Base-by-base conservation (phyloP, 768 basidiomycete genomes). In the Mycena pura region DNA sequence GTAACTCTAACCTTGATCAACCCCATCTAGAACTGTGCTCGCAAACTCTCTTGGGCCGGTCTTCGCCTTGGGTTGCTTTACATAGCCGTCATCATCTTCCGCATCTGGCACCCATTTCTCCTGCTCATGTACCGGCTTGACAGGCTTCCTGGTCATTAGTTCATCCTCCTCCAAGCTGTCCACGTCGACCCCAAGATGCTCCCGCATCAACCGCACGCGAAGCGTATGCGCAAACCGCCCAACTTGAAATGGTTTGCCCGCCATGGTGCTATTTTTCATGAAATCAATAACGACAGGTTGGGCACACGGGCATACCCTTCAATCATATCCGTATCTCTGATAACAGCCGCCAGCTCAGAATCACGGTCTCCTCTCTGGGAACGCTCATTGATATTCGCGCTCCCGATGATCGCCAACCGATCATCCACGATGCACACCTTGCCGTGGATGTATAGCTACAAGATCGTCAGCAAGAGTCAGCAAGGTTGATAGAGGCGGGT, bases 361-460 rank as follows among this genome's bases (percentile, higher is more conserved):
- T 99, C 97, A 27, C 97, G 89, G 73, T 99, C 96, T 22, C 97
- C 97, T 27, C 94, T 84, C 70, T 93, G 93, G 14, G 94, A 96
- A 34, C 97, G 87, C 72, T 99, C 97, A 71, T 99, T 99, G 79
- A 99, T 95, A 73, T 97, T 99, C 17, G 96, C 96, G 54, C 94
- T 95, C 15, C 95, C 95, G 64, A 97, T 97, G 70, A 97, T 95
- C 29, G 86, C 95, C 57, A 95, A 78, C 51, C 97, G 88, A 72
- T 99, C 96, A 72, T 99, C 97, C 5, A 98, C 95, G 54, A 99
- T 88, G 67, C 89, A 90, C 19, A 89, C 84, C 79, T 95, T 94
- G 43, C 84, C 91, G 71, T 96, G 95, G 62, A 96, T 93, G 75
- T 97, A 96, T 21, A 96, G 88, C 87, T 91, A 62, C 14, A 17